Conservation (phyloP, 305 asterid genomes). For the Rubia tinctorum region DNA sequence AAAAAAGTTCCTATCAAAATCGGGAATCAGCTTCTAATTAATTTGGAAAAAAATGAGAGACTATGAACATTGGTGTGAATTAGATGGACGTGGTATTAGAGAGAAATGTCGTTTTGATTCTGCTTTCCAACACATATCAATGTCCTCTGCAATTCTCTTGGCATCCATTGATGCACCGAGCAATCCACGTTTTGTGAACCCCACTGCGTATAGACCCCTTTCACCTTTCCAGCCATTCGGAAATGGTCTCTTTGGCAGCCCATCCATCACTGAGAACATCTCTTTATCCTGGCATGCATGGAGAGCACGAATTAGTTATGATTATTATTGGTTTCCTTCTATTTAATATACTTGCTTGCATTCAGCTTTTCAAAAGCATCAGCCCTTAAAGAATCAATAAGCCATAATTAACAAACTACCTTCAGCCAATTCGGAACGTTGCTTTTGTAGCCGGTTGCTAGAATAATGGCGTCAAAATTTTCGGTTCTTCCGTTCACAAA, state of each 20-base stretch:
- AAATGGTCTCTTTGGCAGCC: slow-evolving; percentile 81
- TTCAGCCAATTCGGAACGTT: slow-evolving; percentile 89
- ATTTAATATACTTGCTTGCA: not conserved
- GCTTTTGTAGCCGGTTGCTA: slow-evolving; percentile 96
- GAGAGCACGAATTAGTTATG: not conserved
- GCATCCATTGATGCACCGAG: slow-evolving; percentile 97
- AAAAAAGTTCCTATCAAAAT: slow-evolving; percentile 6
- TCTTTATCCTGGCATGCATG: slow-evolving; percentile 51
- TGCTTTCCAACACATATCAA: slow-evolving; percentile 37
- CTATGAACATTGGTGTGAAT: not conserved
- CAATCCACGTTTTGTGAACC: slow-evolving; percentile 97
- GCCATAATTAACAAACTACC: slow-evolving; percentile 31
- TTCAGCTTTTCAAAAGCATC: not conserved
- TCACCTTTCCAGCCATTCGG: slow-evolving; percentile 98
- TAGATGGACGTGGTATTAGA: slow-evolving; percentile 22
- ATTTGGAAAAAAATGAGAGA: not conserved
- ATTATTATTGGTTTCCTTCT: too few relatives aligned
- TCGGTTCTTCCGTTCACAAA: slow-evolving; percentile 66
- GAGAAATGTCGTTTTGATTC: slow-evolving; percentile 31
- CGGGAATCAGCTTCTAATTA: slow-evolving; percentile 9
- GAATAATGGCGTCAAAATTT: slow-evolving; percentile 63
- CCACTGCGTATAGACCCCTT: slow-evolving; percentile 82
- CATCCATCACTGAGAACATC: slow-evolving; percentile 84
- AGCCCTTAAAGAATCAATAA: slow-evolving; percentile 9
- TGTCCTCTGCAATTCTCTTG: slow-evolving; percentile 69